A percentile compares a stretch with the other conserved stretches of the same genome.
Conservation (phyloP, 1,284 basidiomycete species). For the Naganishia sp. region DNA sequence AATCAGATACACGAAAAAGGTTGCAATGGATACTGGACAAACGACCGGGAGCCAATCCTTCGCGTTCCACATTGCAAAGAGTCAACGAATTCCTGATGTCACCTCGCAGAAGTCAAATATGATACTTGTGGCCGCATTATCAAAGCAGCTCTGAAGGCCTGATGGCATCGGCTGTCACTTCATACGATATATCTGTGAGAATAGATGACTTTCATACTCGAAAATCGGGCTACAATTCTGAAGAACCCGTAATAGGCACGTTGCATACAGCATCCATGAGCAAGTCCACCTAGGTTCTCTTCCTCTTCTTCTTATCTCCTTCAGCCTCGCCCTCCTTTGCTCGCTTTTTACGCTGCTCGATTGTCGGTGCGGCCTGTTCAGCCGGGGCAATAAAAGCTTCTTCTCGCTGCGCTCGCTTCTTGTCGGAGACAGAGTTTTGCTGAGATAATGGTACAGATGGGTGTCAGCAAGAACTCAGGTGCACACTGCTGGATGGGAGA, state of each 20-base stretch:
- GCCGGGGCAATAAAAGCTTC: conserved; percentile 79
- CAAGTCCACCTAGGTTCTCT: conserved; percentile 32
- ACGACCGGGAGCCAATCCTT: conserved; percentile 52
- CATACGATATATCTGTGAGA: too few species aligned
- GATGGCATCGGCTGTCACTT: too few species aligned
- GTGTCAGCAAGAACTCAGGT: neutral
- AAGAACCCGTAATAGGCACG: too few species aligned
- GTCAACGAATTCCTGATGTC: conserved; percentile 53
- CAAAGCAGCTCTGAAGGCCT: neutral
- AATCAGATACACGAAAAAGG: conserved; percentile 28
- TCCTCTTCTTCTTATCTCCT: conserved; percentile 37
- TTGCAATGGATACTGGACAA: conserved; percentile 47
- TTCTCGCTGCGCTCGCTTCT: conserved; percentile 72
- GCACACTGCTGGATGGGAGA: conserved; percentile 17
- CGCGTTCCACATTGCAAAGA: conserved; percentile 48
- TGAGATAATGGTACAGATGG: conserved; percentile 47
- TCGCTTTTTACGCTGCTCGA: conserved; percentile 72
- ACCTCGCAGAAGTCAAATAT: conserved; percentile 14
- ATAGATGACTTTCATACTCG: too few species aligned
- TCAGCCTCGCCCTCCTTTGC: conserved; percentile 40
- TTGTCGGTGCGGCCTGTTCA: conserved; percentile 68
- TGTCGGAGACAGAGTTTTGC: conserved; percentile 72
- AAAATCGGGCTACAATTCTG: too few species aligned
- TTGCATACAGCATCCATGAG: too few species aligned
- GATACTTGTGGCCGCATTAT: neutral